phyloP scores from a whole-genome alignment of 306 rosid genomes.

The Vachellia pachyceras region DNA sequence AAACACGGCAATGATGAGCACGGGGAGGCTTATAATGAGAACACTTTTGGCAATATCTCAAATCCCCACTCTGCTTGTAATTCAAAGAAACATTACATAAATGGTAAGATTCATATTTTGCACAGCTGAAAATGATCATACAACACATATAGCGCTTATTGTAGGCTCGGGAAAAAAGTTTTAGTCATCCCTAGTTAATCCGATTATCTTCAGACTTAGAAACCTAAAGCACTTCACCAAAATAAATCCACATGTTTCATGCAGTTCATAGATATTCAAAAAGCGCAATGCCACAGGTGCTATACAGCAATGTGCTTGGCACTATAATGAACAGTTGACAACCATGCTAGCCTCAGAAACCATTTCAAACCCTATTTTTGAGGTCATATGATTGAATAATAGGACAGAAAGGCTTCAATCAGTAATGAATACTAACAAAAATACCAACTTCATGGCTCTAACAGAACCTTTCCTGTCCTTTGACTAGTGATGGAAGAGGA shows the following conservation, averaged over 20 bases:
- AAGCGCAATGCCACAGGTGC: background rate
- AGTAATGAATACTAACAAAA: slow-evolving; percentile 14
- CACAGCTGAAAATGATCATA: slow-evolving; percentile 18
- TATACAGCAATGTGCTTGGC: background rate
- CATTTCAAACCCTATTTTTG: background rate
- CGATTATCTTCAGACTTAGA: slow-evolving; percentile 2
- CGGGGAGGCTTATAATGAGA: slow-evolving; percentile 97
- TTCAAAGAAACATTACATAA: slow-evolving; percentile 31
- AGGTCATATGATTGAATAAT: too few species aligned
- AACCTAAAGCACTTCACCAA: slow-evolving; percentile 18
- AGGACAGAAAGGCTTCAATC: background rate
- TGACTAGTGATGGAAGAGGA: background rate
- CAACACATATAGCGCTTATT: slow-evolving; percentile 26
- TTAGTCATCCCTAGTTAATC: slow-evolving; percentile 14
- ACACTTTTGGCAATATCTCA: slow-evolving; percentile 97
- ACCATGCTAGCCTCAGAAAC: background rate
- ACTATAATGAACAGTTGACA: background rate
- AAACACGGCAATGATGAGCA: slow-evolving; percentile 97
- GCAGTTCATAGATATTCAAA: background rate
- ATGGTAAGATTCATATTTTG: slow-evolving; percentile 26
- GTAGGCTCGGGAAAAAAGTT: slow-evolving; percentile 21
- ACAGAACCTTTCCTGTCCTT: background rate
- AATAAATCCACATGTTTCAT: slow-evolving; percentile 19
- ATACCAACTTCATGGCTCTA: slow-evolving; percentile 12
- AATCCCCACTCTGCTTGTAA: slow-evolving; percentile 84